Evolutionary conservation across 257 asterid species (phyloP), one percentile per base, ranked within the genome.

Genomic region (Forsythia viridissima): DNA sequence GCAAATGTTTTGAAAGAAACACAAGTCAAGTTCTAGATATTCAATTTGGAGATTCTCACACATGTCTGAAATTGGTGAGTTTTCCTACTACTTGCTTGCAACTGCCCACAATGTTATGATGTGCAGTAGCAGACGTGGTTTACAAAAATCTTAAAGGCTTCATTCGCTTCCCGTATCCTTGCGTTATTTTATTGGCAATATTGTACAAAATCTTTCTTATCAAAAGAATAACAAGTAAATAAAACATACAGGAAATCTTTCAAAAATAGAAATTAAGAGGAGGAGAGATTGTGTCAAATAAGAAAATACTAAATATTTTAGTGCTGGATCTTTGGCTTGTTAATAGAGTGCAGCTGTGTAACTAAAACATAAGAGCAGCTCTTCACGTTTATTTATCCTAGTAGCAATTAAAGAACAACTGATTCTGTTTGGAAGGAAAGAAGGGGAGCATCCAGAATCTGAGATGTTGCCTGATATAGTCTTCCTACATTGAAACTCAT

Each of bases 1-100:
- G 97, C 90, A 89, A 91, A 85, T 73, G 82, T 81, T 92, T 94
- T 81, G 91, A 86, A 78, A 75, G 84, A 77, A 84, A 77, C 78
- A 76, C 87, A 46, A 83, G 87, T 84, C 89, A 72, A 71, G 91
- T 92, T 79, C 89, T 94, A 42, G 94, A 92, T 77, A 83, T 88
- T 80, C 96, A 86, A 65, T 94, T 92, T 88, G 97, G 98, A 77
- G 89, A 83, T 84, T 88, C 82, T 73, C 85, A 77, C 39, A 80
- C 86, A 6, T 81, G 82, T 86, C 88, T 95, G 86, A 95, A 90
- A 90, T 80, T 95, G 99, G 99, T 93, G 79, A 88, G 93, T 81
- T 66, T 66, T 78, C 51, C 41, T 72, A 34, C 76, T 81, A 73
- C 73, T 69, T 79, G 74, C 77, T 75, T 46, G 36, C n/a, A 66